Conservation (phyloP, 2,329 filamentous ascomycete species). For the Bisporella sp. region DNA sequence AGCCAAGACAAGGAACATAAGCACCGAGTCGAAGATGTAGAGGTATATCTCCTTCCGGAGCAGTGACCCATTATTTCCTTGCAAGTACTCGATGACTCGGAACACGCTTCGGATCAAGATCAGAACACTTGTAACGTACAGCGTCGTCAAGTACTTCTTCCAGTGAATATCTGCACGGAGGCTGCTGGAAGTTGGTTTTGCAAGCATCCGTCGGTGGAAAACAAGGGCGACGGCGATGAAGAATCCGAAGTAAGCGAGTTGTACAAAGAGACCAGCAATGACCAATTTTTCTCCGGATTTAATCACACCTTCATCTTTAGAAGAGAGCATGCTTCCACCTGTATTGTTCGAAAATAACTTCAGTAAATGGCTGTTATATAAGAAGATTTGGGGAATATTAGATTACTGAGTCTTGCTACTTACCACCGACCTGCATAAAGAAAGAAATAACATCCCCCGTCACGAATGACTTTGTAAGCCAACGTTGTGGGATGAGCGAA, state of each 20-base stretch:
- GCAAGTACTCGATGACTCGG: slow-evolving; percentile 37
- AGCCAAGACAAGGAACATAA: slow-evolving; percentile 32
- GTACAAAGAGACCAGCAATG: slow-evolving; percentile 39
- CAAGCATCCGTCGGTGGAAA: slow-evolving; percentile 35
- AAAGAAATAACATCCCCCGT: slow-evolving; percentile 39
- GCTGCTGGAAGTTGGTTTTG: slow-evolving; percentile 16
- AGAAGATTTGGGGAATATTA: not conserved
- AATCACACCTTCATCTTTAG: slow-evolving; percentile 11
- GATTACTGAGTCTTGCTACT: not conserved
- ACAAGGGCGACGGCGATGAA: slow-evolving; percentile 38
- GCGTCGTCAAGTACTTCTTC: slow-evolving; percentile 31
- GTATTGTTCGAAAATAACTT: slow-evolving; percentile 1
- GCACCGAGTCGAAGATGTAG: slow-evolving; percentile 35
- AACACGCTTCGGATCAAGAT: slow-evolving; percentile 39
- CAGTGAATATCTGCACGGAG: slow-evolving; percentile 8
- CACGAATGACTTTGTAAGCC: slow-evolving; percentile 42
- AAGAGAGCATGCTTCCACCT: slow-evolving; percentile 23
- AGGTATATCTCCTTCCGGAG: slow-evolving; percentile 35
- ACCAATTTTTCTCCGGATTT: slow-evolving; percentile 35
- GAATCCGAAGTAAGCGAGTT: slow-evolving; percentile 42
- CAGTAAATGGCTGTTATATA: not conserved
- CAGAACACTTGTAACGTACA: slow-evolving; percentile 34
- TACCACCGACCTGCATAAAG: slow-evolving; percentile 30
- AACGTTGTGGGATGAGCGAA: slow-evolving; percentile 33
- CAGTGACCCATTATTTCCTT: slow-evolving; percentile 35